A percentile compares a stretch with the other conserved stretches of the same genome.
Evolutionary conservation across 2,329 filamentous ascomycete species (phyloP).

Genomic region (Penicillium paneum): DNA sequence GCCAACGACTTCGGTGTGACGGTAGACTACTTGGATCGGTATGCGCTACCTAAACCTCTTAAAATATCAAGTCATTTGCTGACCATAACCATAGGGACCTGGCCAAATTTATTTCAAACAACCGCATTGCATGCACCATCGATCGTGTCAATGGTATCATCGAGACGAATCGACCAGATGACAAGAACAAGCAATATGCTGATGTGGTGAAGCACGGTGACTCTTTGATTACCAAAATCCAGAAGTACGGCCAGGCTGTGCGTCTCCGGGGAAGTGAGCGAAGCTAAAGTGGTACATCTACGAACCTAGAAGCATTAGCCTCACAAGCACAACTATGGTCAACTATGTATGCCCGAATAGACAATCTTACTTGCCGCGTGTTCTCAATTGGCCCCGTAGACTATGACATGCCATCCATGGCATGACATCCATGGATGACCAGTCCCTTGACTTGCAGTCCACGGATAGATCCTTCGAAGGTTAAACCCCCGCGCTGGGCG

Average conservation of each 20-base stretch:
- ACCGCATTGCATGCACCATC: slow-evolving; percentile 93
- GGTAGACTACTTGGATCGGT: slow-evolving; percentile 94
- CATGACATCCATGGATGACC: neutral
- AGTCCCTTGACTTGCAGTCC: neutral
- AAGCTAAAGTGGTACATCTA: slow-evolving; percentile 51
- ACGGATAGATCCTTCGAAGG: neutral
- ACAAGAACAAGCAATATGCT: slow-evolving; percentile 99
- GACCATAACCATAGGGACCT: slow-evolving; percentile 64
- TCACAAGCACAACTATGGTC: slow-evolving; percentile 5
- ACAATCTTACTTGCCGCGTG: slow-evolving; percentile 1
- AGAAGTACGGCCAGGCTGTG: slow-evolving; percentile 98
- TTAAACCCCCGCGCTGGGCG: slow-evolving; percentile 1
- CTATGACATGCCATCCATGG: neutral
- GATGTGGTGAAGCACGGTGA: slow-evolving; percentile 98
- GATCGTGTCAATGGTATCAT: slow-evolving; percentile 96
- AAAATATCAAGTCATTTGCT: slow-evolving; percentile 6
- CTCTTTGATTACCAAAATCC: slow-evolving; percentile 95
- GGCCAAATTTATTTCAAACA: slow-evolving; percentile 92
- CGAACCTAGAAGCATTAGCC: slow-evolving; percentile 7
- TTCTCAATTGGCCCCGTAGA: neutral
- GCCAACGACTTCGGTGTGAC: slow-evolving; percentile 94
- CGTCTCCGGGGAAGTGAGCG: slow-evolving; percentile 91
- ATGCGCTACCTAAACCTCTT: slow-evolving; percentile 35
- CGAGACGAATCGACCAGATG: slow-evolving; percentile 94
- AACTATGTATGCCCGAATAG: slow-evolving; percentile 9